Evolutionary conservation across 495 filamentous ascomycete species (phyloP), one percentile per base, ranked within the genome.

Genomic region (Collariella sp.): DNA sequence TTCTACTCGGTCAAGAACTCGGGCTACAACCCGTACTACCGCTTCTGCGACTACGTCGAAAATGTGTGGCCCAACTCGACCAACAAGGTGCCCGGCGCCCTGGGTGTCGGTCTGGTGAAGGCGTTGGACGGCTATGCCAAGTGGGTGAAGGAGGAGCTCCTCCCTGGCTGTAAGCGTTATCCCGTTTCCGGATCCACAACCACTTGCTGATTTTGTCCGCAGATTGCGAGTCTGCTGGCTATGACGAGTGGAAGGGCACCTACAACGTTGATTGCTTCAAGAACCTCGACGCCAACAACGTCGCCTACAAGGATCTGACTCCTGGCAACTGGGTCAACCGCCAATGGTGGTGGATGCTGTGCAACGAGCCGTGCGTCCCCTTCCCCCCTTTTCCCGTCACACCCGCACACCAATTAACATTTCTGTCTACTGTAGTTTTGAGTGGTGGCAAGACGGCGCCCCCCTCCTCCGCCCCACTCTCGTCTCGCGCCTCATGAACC

Each of bases 331-430:
- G 57, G 40, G 70, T 48, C 41, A 64, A 85, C 65, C 69, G 79
- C 13, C 83, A 85, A 54, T 87, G 82, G 83, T 65, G 72, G 55
- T 85, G 79, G 81, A 71, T 85, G 63, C 67, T 82, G 35, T 84
- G 83, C 71, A 85, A 85, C 62, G 80, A 86, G 67, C 81, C 83
- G 18, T 60, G 60, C 43, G 52, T 61, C 11, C 1, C 12, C 1
- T 20, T n/a, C 23, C 13, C 29, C 20, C 35, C n/a, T 29, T 7
- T 45, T 1, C 5, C 24, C 24, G 2, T 1, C 11, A 5, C 36
- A n/a, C 0, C 33, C 10, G 3, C 13, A 15, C 13, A 15, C 33
- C 19, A 22, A 15, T 9, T 31, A 12, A 33, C 24, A 10, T 48
- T 34, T 2, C 18, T 19, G 26, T 22, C 0, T 43, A 0, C n/a